Base-by-base conservation (phyloP, 345 rosid genomes). In the Lenwebbia sp. region DNA sequence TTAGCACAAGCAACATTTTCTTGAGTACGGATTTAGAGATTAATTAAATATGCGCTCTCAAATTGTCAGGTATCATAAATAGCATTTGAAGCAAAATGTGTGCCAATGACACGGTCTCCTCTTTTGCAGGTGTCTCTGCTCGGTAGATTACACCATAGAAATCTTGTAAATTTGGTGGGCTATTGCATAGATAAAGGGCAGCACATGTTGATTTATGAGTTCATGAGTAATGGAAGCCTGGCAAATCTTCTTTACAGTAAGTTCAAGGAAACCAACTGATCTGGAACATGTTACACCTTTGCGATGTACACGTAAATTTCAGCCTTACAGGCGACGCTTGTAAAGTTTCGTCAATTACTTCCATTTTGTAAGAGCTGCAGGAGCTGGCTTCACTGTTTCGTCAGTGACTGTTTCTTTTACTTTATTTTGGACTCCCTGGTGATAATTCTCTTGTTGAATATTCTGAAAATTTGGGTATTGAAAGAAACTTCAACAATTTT, bases 201-300 rank as follows among this genome's bases (percentile, higher is more conserved):
- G 40, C 90, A 62, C 88, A 95, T 97, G 93, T 86, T 97, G 88
- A 89, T 97, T 28, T 97, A 97, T 85, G 98, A 96, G 94, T 96
- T 92, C 96, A 97, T 97, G 99, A 94, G 96, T 91, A 96, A 94
- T 65, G 99, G 99, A 84, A 97, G 99, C 91, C 89, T 96, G 90
- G 96, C 92, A 88, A 94, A 92, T 92, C 93, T 89, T 88, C 91
- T 97, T 85, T 93, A 97, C 87, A 84, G 99, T 94, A 88, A 93
- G 99, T 88, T 89, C 74, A 76, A 19, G 65, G 14, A 53, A 54
- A 30, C 62, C 60, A 52, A 33, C 84, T 84, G 62, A 83, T 37
- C 81, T 37, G 81, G 81, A 70, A 70, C 81, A 37, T 5, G 26
- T 40, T 70, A 19, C 4, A 37, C 26, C 81, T 70, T 70, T 70